phyloP scores from a whole-genome alignment of 2,329 filamentous ascomycete genomes.

The Penicillium concentricum region DNA sequence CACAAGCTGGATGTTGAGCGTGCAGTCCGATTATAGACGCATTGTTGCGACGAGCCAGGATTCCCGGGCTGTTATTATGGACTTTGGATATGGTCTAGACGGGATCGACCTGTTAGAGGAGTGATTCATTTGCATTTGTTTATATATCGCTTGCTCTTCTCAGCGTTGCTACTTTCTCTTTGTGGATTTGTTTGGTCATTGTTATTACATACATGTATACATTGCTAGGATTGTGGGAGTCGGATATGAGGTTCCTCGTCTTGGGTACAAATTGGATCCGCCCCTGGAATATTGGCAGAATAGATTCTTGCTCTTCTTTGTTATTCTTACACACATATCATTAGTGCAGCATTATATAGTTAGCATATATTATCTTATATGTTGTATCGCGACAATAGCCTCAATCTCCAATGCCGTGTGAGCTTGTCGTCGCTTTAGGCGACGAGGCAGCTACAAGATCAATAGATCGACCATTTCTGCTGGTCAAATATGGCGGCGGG shows the following conservation, averaged over 20 bases:
- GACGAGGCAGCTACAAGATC: background rate
- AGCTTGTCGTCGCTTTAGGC: background rate
- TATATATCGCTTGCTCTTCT: constrained; percentile 12
- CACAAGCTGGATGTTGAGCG: constrained; percentile 91
- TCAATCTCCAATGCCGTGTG: background rate
- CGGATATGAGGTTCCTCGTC: background rate
- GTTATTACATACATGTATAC: background rate
- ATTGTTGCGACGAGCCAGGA: constrained; percentile 96
- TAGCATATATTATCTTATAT: background rate
- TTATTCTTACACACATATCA: background rate
- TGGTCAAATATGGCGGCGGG: background rate
- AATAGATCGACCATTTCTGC: constrained; percentile 1
- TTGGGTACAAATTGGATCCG: background rate
- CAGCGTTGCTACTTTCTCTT: constrained; percentile 16
- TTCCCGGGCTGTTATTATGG: constrained; percentile 86
- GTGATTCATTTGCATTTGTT: constrained; percentile 20
- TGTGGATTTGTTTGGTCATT: background rate
- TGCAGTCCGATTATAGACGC: constrained; percentile 91
- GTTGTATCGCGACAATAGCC: background rate
- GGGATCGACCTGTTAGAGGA: constrained; percentile 54
- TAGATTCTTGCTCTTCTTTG: constrained; percentile 6
- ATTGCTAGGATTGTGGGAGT: background rate
- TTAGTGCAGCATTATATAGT: background rate
- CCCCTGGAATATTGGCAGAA: constrained; percentile 1
- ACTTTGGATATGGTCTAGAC: constrained; percentile 70